These are phyloP conservation scores for Teunomyces lycoperdinae DNA, from an alignment of 805 yeast genomes.

Conservation along the genomic window DNA sequence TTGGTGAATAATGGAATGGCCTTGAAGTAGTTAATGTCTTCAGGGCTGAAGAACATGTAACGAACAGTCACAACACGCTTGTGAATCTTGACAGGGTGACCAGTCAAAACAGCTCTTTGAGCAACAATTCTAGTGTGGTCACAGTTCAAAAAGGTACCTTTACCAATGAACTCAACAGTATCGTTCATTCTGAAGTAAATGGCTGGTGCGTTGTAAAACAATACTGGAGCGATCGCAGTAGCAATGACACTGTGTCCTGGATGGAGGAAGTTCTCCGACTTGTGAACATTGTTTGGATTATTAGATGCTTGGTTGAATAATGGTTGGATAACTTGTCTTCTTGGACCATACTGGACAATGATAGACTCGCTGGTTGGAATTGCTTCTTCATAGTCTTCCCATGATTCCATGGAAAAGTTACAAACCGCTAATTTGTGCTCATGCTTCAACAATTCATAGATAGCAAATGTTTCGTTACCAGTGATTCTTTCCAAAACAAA, in stretches of 20 bases:
- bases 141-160: conserved; percentile 84
- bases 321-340: conserved; percentile 82
- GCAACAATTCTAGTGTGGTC: conserved; percentile 84
- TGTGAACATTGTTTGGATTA: conserved; percentile 81
- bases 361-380: conserved; percentile 78
- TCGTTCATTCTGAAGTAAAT: conserved; percentile 66
- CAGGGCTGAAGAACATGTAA: conserved; percentile 93
- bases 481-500: conserved; percentile 41
- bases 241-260: conserved; percentile 70
- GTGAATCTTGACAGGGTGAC: conserved; percentile 94
- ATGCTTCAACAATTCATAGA: conserved; percentile 75
- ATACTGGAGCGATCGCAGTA: conserved; percentile 82
- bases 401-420: conserved; percentile 76
- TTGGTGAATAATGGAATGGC: conserved; percentile 91
- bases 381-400: conserved; percentile 89
- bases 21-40: conserved; percentile 86
- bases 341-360: conserved; percentile 89
- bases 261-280: conserved; percentile 79
- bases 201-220: conserved; percentile 82
- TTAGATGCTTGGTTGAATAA: conserved; percentile 75
- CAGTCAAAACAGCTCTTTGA: conserved; percentile 86
- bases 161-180: conserved; percentile 69
- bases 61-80: conserved; percentile 87
- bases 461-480: conserved; percentile 51
- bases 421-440: conserved; percentile 85